Conservation (phyloP, 352 stramenopile species). For the Globisporangium alternatum region DNA sequence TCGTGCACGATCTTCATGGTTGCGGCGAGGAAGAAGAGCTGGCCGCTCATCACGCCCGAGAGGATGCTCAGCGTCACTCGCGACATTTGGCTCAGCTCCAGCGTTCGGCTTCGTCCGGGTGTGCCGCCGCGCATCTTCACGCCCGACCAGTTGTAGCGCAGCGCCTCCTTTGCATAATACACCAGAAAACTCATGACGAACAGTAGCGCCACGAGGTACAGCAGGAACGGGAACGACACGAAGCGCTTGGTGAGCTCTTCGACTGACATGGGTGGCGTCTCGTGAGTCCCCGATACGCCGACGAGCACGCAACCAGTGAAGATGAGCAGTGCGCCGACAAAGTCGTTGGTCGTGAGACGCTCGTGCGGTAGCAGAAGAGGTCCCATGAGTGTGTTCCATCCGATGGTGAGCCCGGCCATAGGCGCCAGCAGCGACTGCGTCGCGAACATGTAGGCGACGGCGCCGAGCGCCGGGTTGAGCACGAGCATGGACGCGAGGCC, state of each 20-base stretch:
- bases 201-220: constrained; percentile 51
- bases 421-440: constrained; percentile 78
- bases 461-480: constrained; percentile 62
- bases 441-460: constrained; percentile 72
- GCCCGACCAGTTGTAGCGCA: constrained; percentile 38
- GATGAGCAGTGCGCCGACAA: constrained; percentile 71
- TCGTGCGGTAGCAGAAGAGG: constrained; percentile 69
- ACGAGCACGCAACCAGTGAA: constrained; percentile 78
- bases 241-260: constrained; percentile 54
- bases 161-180: constrained; percentile 48
- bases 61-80: constrained; percentile 61
- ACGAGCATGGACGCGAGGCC: constrained; percentile 74
- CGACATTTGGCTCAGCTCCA: constrained; percentile 33
- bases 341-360: constrained; percentile 68
- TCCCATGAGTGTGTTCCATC: constrained; percentile 80
- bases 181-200: constrained; percentile 45
- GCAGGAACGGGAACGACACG: constrained; percentile 53
- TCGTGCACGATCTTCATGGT: constrained; percentile 67
- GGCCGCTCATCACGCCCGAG: constrained; percentile 66
- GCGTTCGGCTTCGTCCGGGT: constrained; percentile 24
- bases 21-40: constrained; percentile 76
- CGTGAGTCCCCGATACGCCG: constrained; percentile 63
- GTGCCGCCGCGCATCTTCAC: constrained; percentile 13
- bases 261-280: constrained; percentile 56
- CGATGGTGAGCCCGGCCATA: constrained; percentile 79